Conservation (phyloP, 441 rosid species). For the Euphorbia corollata region DNA sequence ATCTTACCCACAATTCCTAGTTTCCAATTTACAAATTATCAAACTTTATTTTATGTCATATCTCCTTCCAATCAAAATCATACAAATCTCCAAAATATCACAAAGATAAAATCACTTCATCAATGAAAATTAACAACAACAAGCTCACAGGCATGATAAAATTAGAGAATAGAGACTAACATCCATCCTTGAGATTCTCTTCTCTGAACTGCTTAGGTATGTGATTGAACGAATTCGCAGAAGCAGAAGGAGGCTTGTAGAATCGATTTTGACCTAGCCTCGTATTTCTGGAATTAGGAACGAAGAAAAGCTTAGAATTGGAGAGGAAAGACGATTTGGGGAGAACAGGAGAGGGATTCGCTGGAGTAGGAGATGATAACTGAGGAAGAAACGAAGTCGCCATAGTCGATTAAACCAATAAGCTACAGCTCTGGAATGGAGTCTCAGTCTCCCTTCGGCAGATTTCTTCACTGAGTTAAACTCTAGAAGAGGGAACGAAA, state of each 20-base stretch:
- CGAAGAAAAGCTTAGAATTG: conserved; percentile 30
- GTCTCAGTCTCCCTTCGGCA: neutral
- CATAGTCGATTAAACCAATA: conserved; percentile 23
- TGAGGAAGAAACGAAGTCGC: conserved; percentile 47
- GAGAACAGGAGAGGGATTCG: conserved; percentile 20
- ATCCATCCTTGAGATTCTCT: conserved; percentile 66
- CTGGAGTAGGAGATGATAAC: conserved; percentile 33
- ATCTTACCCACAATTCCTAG: neutral
- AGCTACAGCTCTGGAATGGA: neutral
- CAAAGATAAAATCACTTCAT: neutral
- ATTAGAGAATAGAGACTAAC: too few relatives aligned
- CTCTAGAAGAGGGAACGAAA: neutral
- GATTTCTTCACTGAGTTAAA: neutral
- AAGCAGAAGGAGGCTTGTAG: conserved; percentile 34
- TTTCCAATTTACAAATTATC: neutral
- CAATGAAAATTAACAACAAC: neutral
- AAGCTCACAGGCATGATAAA: too few relatives aligned
- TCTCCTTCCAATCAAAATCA: neutral
- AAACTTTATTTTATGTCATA: neutral
- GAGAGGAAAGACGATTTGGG: conserved; percentile 44
- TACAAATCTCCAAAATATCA: neutral
- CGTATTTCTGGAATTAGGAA: conserved; percentile 22
- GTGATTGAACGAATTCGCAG: conserved; percentile 36
- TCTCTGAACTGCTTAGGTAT: conserved; percentile 68
- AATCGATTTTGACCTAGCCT: conserved; percentile 10